Percentiles rank a stretch among this genome's conserved stretches.
phyloP scores from a whole-genome alignment of 169 alveolate species.

The Plasmodium billcollinsi region DNA sequence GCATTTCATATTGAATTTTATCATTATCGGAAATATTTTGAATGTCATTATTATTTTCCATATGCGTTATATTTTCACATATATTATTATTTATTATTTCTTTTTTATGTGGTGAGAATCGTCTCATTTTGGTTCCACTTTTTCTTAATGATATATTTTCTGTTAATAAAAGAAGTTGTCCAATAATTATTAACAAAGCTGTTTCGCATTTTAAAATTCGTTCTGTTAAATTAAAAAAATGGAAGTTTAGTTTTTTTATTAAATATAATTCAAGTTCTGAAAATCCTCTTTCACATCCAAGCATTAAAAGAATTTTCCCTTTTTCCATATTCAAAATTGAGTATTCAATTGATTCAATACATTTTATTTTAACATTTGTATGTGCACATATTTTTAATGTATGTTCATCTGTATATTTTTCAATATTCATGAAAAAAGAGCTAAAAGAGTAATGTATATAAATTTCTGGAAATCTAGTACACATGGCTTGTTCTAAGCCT shows the following conservation, averaged over 20 bases:
- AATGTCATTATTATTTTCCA: background rate
- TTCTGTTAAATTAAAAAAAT: slow-evolving; percentile 57
- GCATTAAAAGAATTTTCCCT: slow-evolving; percentile 72
- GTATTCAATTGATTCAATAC: background rate
- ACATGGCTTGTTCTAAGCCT: slow-evolving; percentile 77
- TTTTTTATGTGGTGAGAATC: slow-evolving; percentile 10
- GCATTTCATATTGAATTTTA: background rate
- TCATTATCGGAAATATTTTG: background rate
- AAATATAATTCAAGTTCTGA: slow-evolving; percentile 73
- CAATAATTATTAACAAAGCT: slow-evolving; percentile 57
- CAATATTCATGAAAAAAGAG: slow-evolving; percentile 67
- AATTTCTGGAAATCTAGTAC: slow-evolving; percentile 49
- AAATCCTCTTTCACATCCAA: slow-evolving; percentile 76
- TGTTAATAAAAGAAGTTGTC: slow-evolving; percentile 62
- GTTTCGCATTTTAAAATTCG: slow-evolving; percentile 76
- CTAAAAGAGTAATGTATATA: slow-evolving; percentile 67
- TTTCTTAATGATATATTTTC: slow-evolving; percentile 48
- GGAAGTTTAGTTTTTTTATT: slow-evolving; percentile 35
- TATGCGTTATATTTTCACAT: background rate
- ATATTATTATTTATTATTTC: background rate
- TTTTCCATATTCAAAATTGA: slow-evolving; percentile 29
- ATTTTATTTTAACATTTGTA: slow-evolving; percentile 16
- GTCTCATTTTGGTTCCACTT: slow-evolving; percentile 61
- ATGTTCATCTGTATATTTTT: slow-evolving; percentile 38
- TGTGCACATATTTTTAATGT: slow-evolving; percentile 74